Base-by-base conservation (phyloP, 306 rosid species). In the Rosa persica region DNA sequence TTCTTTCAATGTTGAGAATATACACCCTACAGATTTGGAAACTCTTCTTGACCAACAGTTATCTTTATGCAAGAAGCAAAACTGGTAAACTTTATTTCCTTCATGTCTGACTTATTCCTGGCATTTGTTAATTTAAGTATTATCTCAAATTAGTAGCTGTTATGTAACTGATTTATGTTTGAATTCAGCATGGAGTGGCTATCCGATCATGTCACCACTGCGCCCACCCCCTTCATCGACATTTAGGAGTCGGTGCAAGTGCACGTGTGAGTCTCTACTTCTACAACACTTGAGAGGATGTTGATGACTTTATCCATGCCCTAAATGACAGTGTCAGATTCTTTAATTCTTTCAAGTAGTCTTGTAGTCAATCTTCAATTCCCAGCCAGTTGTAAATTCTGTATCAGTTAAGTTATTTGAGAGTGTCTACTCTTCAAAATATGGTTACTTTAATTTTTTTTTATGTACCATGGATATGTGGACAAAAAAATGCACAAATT, bases 151-250 rank as follows among this genome's bases (percentile, higher is more conserved):
- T 19, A 27, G 22, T 55, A 64, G 79, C 40, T 46, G 27, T 66
- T 40, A 20, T 78, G 78, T 81, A 61, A 83, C 38, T 46, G 61
- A 69, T 66, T 43, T 27, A 30, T 57, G 25, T 82, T 62, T 69
- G 15, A 67, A 77, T 80, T 76, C 97, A 95, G 98, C 98, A 95
- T 78, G 97, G 98, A 73, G 98, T 93, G 82, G 98, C 98, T 13
- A 88, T 89, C 84, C 83, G 98, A 77, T 95, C 98, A 2, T 97
- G 98, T 73, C 98, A 95, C 89, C 98, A 95, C 79, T 95, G 97
- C 79, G 97, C 98, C 17, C 98, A 91, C 79, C 98, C 98, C 47
- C 98, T 95, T 51, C 98, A 93, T 86, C 89, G 93, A 23, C 16
- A 68, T 80, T 78, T 95, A 17, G 97, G 98, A 51, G 84, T 92